phyloP scores from a whole-genome alignment of 257 asterid genomes.

The Solanum etuberosum region DNA sequence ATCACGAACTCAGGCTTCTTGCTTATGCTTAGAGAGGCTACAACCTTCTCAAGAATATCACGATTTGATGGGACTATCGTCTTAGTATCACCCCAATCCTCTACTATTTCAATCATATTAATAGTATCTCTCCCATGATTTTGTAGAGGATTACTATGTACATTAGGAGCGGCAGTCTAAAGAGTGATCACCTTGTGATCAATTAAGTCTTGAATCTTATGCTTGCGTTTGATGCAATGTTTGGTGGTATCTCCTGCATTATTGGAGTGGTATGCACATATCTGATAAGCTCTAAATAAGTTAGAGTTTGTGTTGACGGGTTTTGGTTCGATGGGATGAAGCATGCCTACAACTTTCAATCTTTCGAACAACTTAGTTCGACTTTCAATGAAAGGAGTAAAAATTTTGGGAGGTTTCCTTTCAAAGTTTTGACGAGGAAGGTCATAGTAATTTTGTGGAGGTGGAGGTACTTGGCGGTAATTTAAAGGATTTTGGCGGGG shows the following conservation, averaged over 20 bases:
- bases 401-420: neutral
- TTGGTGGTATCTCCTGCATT: too few relatives aligned
- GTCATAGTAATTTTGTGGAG: neutral
- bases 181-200: too few relatives aligned
- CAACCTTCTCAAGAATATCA: too few relatives aligned
- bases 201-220: neutral
- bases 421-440: neutral
- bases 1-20: too few relatives aligned
- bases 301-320: neutral
- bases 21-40: too few relatives aligned
- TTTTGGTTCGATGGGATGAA: too few relatives aligned
- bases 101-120: too few relatives aligned
- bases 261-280: neutral
- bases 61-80: too few relatives aligned
- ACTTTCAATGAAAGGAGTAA: too few relatives aligned
- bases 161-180: too few relatives aligned
- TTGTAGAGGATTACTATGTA: neutral
- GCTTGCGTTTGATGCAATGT: neutral
- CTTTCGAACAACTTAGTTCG: neutral
- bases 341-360: neutral
- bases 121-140: neutral
- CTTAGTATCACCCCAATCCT: neutral
- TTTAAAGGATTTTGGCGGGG: neutral
- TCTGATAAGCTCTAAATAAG: too few relatives aligned
- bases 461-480: neutral